Base-by-base conservation (phyloP, 768 basidiomycete species). In the Leccinum broughii region DNA sequence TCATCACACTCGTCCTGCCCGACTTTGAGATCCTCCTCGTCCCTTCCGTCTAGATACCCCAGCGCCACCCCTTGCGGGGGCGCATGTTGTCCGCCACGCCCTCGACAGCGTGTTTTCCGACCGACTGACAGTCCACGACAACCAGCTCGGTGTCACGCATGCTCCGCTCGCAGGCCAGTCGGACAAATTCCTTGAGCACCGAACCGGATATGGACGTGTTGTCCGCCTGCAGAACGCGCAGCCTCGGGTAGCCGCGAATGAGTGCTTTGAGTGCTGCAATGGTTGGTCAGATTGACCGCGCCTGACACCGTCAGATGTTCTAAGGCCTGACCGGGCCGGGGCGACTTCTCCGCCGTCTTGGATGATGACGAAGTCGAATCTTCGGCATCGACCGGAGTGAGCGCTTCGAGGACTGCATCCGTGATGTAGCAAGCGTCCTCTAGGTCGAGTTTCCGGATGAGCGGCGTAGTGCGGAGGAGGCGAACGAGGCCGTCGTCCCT, bases 371-470 rank as follows among this genome's bases (percentile, higher is more conserved):
- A 24, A 24, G 24, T 35, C 32, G 61, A 41, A 17, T 55, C 55
- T 5, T 68, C 66, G 2, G 9, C 24, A 34, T 62, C 59, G 17
- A 24, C 59, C 0, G 87, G 89, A 1, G 89, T 90, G 35, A 97
- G 77, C 0, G 78, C 77, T 22, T 77, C 76, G 24, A 96, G 71
- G 20, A 94, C 81, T 2, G 78, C 75, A 71, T 96, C 93, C 1
- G 85, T 88, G 56, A 95, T 83, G 17, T 86, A n/a, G n/a, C n/a
- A 82, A 6, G 92, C 91, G 64, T 93, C 90, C 69, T 96, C 95
- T 17, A 97, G 77, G 70, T 97, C 95, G 44, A 96, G 75, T 49
- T 84, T 84, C 57, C 86, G 81, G 51, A 97, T 85, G 61, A 79
- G 72, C 1, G 90, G 90, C 3, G 87, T 88, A 14, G 88, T 88